phyloP scores from a whole-genome alignment of 805 yeast genomes.

The Cyberlindnera saturnus region DNA sequence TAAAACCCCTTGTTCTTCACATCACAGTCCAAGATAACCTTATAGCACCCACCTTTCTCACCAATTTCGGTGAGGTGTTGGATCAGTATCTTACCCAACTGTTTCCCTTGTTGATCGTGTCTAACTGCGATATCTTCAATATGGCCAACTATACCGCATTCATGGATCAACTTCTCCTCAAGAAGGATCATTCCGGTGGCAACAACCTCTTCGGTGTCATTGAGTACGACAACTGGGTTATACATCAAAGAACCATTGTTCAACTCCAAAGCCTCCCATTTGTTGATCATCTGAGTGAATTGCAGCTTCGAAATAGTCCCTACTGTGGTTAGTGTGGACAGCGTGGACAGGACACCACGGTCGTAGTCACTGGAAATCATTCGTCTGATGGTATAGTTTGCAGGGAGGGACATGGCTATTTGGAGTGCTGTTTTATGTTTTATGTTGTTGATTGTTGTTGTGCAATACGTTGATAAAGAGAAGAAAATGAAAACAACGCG shows the following conservation, averaged over 20 bases:
- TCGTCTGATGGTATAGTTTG: slow-evolving; percentile 63
- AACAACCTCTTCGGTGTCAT: slow-evolving; percentile 44
- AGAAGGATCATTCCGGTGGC: slow-evolving; percentile 81
- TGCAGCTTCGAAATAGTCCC: slow-evolving; percentile 54
- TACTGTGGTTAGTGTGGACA: slow-evolving; percentile 72
- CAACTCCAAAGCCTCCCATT: slow-evolving; percentile 45
- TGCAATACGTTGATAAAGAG: too few relatives aligned
- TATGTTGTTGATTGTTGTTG: not conserved
- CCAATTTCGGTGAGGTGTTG: slow-evolving; percentile 56
- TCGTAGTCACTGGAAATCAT: slow-evolving; percentile 49
- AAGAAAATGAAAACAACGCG: too few relatives aligned
- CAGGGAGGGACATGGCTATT: slow-evolving; percentile 36
- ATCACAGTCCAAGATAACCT: slow-evolving; percentile 84
- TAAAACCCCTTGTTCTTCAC: slow-evolving; percentile 79
- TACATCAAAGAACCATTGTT: slow-evolving; percentile 36
- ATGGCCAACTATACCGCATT: slow-evolving; percentile 83
- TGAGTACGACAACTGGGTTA: slow-evolving; percentile 61
- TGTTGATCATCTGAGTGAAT: slow-evolving; percentile 45
- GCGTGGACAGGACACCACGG: slow-evolving; percentile 56
- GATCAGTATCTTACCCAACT: slow-evolving; percentile 67
- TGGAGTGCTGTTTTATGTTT: not conserved
- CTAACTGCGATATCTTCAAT: slow-evolving; percentile 91
- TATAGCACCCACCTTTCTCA: slow-evolving; percentile 63
- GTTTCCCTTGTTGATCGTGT: slow-evolving; percentile 71
- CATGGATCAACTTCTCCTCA: slow-evolving; percentile 80